These are phyloP conservation scores for Suhomyces prunicola DNA, from an alignment of 805 yeast species.

Conservation along the genomic window DNA sequence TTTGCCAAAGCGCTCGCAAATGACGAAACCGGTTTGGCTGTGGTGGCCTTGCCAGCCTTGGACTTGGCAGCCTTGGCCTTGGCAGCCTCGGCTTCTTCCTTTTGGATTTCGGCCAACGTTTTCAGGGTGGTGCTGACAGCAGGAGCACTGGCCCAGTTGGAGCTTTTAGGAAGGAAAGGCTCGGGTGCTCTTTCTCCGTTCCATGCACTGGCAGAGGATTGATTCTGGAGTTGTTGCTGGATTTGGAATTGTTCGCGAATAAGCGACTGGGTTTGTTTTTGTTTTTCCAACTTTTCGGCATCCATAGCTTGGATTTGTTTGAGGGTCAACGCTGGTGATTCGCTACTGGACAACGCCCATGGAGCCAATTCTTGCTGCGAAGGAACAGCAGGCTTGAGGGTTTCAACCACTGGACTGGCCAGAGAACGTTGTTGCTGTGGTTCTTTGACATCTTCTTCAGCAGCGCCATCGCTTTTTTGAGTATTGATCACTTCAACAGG, in stretches of 20 bases:
- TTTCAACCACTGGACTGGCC: constrained; percentile 6
- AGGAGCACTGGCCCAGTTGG: constrained; percentile 42
- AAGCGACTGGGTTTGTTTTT: constrained; percentile 37
- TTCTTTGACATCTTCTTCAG: background rate
- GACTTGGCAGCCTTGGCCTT: constrained; percentile 24
- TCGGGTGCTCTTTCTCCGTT: constrained; percentile 23
- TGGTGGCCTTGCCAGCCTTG: constrained; percentile 6
- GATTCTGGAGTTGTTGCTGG: constrained; percentile 10
- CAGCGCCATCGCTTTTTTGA: background rate
- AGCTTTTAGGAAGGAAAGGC: constrained; percentile 35
- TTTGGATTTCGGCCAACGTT: constrained; percentile 60
- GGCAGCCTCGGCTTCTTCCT: constrained; percentile 50
- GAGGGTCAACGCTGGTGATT: constrained; percentile 42
- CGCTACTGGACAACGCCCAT: constrained; percentile 44
- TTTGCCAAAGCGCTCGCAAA: constrained; percentile 34
- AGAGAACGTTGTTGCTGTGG: background rate
- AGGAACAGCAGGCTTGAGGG: constrained; percentile 15
- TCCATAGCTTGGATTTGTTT: constrained; percentile 52
- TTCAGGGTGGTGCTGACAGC: constrained; percentile 35
- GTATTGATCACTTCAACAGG: background rate
- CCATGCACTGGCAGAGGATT: constrained; percentile 17
- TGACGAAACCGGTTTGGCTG: constrained; percentile 13
- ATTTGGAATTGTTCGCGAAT: constrained; percentile 22
- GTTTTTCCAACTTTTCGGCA: constrained; percentile 40
- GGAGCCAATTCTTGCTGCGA: constrained; percentile 41